Base-by-base conservation (phyloP, 169 alveolate genomes). In the Cryptosporidium tyzzeri region DNA sequence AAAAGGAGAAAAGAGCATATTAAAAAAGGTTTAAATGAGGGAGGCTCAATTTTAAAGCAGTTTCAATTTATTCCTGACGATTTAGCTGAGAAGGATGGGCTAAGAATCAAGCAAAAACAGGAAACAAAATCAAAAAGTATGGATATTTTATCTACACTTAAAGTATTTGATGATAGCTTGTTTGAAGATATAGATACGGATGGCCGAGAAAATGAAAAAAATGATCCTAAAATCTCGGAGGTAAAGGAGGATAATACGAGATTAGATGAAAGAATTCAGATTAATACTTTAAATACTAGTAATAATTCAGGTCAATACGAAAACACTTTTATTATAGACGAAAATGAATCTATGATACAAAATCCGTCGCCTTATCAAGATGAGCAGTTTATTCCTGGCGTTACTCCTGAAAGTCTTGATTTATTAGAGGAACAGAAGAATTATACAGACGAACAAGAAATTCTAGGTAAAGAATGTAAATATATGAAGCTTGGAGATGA, bases 1-100 rank as follows among this genome's bases (percentile, higher is more conserved):
- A 80, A 80, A 39, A 80, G 65, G 70, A 41, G 37, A 23, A 41
- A 44, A 23, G 65, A 61, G 4, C 14, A 21, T 45, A 21, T 23
- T 44, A 44, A 26, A 35, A 31, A 29, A 31, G 14, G 50, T 10
- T 29, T 65, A 9, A 50, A 35, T 41, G 65, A 29, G 44, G 84
- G 65, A 4, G 12, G 44, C 41, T 62, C 89, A 9, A 80, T 80
- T 59, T 45, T 80, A 44, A 61, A 44, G 8, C 89, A 80, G 50
- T 80, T 80, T 41, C 89, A 80, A 39, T 44, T 62, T 62, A 80
- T 61, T 23, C 48, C 89, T 4, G 71, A 21, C 5, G 70, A 48
- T 16, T 4, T 23, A 9, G 18, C 12, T 12, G 35, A 35, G 45
- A 39, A 44, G 4, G 33, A 45, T 3, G 65, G 23, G 41, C 29